These are phyloP conservation scores for Emmonsia crescens DNA, from an alignment of 2,329 filamentous ascomycete genomes.

Conservation along the genomic window DNA sequence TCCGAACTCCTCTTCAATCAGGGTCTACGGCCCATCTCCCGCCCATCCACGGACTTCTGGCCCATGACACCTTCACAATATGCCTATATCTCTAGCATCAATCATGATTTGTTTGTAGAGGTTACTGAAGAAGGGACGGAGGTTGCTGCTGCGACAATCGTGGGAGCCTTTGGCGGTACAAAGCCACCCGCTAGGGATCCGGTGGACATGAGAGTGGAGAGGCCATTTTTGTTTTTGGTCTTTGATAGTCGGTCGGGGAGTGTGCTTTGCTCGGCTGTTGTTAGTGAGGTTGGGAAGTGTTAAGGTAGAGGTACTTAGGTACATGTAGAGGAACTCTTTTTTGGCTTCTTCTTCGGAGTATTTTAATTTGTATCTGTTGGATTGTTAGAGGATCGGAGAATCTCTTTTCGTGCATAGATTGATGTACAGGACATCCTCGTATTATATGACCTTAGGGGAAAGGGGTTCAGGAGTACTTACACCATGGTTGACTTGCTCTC, in stretches of 20 bases:
- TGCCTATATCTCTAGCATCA: not conserved
- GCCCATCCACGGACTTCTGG: not conserved
- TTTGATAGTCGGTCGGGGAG: conserved; percentile 2
- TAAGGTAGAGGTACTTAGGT: not conserved
- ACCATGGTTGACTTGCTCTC: too few relatives aligned
- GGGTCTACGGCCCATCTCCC: not conserved
- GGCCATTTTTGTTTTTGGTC: conserved; percentile 7
- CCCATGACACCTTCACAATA: not conserved
- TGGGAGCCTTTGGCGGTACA: not conserved
- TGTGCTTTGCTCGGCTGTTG: conserved; percentile 1
- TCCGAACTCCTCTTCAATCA: not conserved
- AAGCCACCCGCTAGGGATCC: not conserved
- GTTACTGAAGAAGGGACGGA: conserved; percentile 8
- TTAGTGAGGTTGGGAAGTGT: conserved; percentile 2
- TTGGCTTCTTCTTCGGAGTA: not conserved
- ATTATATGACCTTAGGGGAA: too few relatives aligned
- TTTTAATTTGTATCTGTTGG: too few relatives aligned
- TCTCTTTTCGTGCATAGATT: too few relatives aligned
- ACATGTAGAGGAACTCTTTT: not conserved
- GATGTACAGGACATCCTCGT: too few relatives aligned
- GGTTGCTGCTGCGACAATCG: conserved; percentile 4
- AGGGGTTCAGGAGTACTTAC: too few relatives aligned
- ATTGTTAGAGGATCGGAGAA: too few relatives aligned
- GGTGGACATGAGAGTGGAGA: conserved; percentile 4
- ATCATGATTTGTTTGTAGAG: conserved; percentile 7